Evolutionary conservation across 441 rosid genomes (phyloP).

Genomic region (Gossypium gossypioides): DNA sequence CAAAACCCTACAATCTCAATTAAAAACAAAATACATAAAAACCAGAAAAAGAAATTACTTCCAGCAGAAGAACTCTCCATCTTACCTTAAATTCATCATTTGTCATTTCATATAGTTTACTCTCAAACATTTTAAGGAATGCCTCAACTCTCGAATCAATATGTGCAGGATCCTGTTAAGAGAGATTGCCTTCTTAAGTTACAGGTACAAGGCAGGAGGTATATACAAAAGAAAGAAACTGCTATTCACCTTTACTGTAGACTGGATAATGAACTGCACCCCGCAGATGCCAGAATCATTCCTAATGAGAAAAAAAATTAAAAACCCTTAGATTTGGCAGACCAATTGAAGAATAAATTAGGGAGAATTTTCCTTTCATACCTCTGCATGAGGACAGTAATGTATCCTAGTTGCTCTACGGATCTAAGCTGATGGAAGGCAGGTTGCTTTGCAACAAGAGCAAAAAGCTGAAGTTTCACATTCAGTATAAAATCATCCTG

Average conservation of each 20-base stretch:
- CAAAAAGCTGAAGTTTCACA: conserved; percentile 68
- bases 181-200: not conserved
- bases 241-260: conserved; percentile 58
- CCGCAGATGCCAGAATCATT: conserved; percentile 59
- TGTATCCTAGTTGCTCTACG: conserved; percentile 88
- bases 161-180: conserved; percentile 56
- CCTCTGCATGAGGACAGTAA: conserved; percentile 62
- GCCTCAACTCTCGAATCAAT: conserved; percentile 71
- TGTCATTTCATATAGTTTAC: conserved; percentile 52
- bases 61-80: conserved; percentile 1
- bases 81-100: conserved; percentile 74
- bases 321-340: not conserved
- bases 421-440: conserved; percentile 91
- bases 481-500: conserved; percentile 65
- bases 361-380: conserved; percentile 11
- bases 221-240: conserved; percentile 2
- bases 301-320: conserved; percentile 25
- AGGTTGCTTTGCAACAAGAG: conserved; percentile 63
- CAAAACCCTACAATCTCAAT: not conserved
- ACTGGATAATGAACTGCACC: conserved; percentile 65
- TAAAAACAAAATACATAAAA: not conserved
- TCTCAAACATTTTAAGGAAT: conserved; percentile 63
- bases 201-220: conserved; percentile 1
- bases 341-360: not conserved
- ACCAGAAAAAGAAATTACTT: not conserved